phyloP scores from a whole-genome alignment of 495 filamentous ascomycete species.

The Daldinia caldariorum region DNA sequence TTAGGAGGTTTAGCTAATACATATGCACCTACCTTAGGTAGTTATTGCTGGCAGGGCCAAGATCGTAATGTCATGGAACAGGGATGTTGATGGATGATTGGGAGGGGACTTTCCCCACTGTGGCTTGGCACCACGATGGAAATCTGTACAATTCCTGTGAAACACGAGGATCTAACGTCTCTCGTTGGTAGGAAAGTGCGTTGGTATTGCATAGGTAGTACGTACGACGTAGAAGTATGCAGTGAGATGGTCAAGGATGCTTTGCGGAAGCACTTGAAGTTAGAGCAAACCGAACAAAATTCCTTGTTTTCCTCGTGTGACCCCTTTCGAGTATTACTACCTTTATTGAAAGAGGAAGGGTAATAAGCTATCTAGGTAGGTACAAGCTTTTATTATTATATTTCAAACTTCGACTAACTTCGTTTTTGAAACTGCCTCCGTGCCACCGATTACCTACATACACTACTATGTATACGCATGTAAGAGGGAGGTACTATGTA shows the following conservation, averaged over 20 bases:
- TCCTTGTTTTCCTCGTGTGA: not conserved
- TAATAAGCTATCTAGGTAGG: too few relatives aligned
- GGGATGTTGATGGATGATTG: constrained; percentile 31
- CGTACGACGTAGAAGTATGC: not conserved
- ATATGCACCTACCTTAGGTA: too few relatives aligned
- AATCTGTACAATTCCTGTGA: constrained; percentile 19
- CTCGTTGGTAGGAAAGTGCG: constrained; percentile 16
- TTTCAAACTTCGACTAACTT: constrained; percentile 4
- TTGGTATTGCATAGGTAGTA: not conserved
- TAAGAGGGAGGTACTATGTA: not conserved
- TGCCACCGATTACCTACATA: not conserved
- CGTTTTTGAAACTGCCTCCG: constrained; percentile 1
- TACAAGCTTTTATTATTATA: not conserved
- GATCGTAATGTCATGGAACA: constrained; percentile 30
- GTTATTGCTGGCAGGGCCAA: constrained; percentile 17
- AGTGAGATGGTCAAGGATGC: not conserved
- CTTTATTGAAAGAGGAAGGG: not conserved
- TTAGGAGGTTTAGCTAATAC: constrained; percentile 34
- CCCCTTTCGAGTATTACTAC: not conserved
- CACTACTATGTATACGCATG: not conserved
- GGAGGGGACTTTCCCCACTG: constrained; percentile 11
- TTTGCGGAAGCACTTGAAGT: not conserved
- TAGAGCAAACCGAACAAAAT: not conserved
- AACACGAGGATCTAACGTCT: constrained; percentile 21
- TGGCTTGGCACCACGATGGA: constrained; percentile 36